phyloP scores from a whole-genome alignment of 164 flowering plant genomes.

The Umbilicus rupestris region DNA sequence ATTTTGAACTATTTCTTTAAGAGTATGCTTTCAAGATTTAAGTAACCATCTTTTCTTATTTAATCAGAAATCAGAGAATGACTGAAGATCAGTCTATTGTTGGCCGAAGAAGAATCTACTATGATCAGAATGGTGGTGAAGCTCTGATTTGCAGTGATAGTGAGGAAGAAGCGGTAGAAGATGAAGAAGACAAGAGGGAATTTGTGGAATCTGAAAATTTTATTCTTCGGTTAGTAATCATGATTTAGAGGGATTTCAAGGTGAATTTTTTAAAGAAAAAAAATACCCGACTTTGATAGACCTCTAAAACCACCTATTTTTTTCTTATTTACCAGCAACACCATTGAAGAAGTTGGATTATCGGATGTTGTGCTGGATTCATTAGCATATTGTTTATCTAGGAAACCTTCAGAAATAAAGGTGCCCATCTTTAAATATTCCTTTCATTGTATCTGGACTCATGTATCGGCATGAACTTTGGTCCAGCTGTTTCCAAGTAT shows the following conservation, averaged over 20 bases:
- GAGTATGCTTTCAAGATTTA: not conserved
- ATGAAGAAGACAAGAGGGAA: constrained; percentile 80
- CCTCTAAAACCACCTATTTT: not conserved
- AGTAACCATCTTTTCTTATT: constrained; percentile 9
- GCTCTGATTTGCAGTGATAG: constrained; percentile 98
- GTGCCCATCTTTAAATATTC: constrained; percentile 31
- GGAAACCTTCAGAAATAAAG: constrained; percentile 70
- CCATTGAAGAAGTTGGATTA: constrained; percentile 60
- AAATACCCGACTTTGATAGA: not conserved
- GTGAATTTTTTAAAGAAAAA: not conserved
- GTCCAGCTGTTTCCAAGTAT: constrained; percentile 77
- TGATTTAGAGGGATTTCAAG: not conserved
- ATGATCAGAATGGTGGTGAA: constrained; percentile 96
- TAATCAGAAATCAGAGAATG: constrained; percentile 92
- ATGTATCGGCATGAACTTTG: constrained; percentile 48
- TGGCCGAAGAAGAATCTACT: constrained; percentile 92
- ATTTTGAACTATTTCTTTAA: not conserved
- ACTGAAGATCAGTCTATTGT: constrained; percentile 96
- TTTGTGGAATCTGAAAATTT: constrained; percentile 69
- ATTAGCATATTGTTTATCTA: constrained; percentile 57
- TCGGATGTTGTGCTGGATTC: constrained; percentile 64
- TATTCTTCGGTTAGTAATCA: constrained; percentile 67
- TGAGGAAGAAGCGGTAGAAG: constrained; percentile 79
- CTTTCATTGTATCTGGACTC: constrained; percentile 19
- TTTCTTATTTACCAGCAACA: constrained; percentile 34